Evolutionary conservation across 2,329 filamentous ascomycete species (phyloP), one percentile per base, ranked within the genome.

Genomic region (Coniochaeta sp.): DNA sequence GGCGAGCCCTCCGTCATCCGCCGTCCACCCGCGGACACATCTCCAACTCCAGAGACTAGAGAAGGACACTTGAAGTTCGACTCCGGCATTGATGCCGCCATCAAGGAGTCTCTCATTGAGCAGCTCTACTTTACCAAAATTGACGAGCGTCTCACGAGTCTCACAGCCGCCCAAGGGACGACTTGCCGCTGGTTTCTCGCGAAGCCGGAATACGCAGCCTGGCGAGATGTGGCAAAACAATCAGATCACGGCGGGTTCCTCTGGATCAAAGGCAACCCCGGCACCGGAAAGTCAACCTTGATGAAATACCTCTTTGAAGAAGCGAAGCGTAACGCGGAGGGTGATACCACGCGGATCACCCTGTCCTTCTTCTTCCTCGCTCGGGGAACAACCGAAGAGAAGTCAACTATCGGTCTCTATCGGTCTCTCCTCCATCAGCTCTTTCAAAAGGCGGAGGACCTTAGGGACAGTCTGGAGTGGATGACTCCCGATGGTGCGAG

Each of bases 201-300:
- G 3, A 64, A 62, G 32, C 58, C 52, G 3, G 56, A 63, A 47
- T 65, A 65, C n/a, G 30, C 10, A 19, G 36, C 58, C 19, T 67
- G 64, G 64, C 61, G 50, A 16, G 47, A 64, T 14, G 42, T 47
- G 1, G 10, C 22, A 5, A 57, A 61, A 57, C 59, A 57, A 7
- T 0, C 55, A 61, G 24, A 66, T 57, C 19, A 40, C 58, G 68
- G 34, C 57, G 74, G 74, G 5, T 72, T 79, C 42, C 62, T 80
- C 1, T 79, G 76, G 76, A 75, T 80, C 61, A 76, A 74, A 57
- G 75, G 75, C 1, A 75, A 77, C 16, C 73, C 76, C 12, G 75
- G 73, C 12, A 67, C 70, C 1, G 76, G 76, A 2, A 78, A 78
- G 60, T 77, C 75, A 12, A 79, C 74, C 0, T 59, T 80, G 30